Evolutionary conservation across 176 grass and related monocot species (phyloP), one percentile per base, ranked within the genome.

Genomic region (Phragmites australis): DNA sequence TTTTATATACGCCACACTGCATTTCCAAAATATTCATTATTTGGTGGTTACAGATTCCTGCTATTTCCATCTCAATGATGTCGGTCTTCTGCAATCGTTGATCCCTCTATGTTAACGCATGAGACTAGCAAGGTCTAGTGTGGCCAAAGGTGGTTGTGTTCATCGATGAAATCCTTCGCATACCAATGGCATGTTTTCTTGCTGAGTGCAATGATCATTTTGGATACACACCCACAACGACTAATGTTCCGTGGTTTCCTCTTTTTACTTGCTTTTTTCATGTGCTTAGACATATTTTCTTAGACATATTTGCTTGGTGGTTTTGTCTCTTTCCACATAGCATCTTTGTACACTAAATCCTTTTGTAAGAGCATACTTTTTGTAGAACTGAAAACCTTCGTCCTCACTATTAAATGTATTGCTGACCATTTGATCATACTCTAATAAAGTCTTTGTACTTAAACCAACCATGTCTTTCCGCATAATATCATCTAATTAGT

Each of bases 121-220:
- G 5, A 81, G 3, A 22, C 50, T 23, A 7, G 42, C 16, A 10
- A 18, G 10, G 10, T 70, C 78, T 1, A 13, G 3, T 44, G n/a
- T 3, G 25, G 14, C 50, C 3, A 69, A 59, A 10, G 23, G 26
- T 81, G 66, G 23, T 70, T 81, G n/a, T 81, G 52, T 21, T 47
- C 39, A 59, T 71, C 25, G 9, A 70, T 21, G 32, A 81, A 71
- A n/a, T 71, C 40, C 5, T 81, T 67, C 40, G 71, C 51, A 50
- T 42, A 61, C 42, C 74, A 39, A 19, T 15, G 55, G 0, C 42
- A 11, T 69, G 47, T 52, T 12, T 52, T 16, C 17, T 52, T 27
- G 55, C 23, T 27, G 0, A 2, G 9, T 27, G 21, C 53, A 70
- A 48, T 70, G 3, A 70, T 14, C 15, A 70, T 29, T 27, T 18